Base-by-base conservation (phyloP, 768 basidiomycete genomes). In the Boletellus emodensis region DNA sequence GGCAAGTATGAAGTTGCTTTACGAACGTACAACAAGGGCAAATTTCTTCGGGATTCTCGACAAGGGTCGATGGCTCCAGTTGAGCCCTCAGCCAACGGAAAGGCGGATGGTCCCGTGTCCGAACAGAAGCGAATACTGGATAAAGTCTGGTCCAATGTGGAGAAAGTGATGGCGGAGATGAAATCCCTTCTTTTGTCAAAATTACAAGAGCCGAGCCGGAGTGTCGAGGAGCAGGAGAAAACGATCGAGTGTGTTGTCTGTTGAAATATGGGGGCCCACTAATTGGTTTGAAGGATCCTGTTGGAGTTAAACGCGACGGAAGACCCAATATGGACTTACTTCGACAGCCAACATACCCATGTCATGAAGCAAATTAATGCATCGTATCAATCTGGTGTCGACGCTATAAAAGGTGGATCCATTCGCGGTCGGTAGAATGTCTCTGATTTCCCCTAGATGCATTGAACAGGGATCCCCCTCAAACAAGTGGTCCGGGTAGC, bases 21-120 rank as follows among this genome's bases (percentile, higher is more conserved):
- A 62, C 82, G 93, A 17, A 94, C 96, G 58, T 99, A 98, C 75
- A 95, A 95, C 72, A 97, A 96, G 67, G 96, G 95, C 18, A 91
- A 93, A 56, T 85, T 88, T 68, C 74, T 97, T 26, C 77, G 95
- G 39, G 89, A 94, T 61, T 86, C 89, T 9, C 82, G 91, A n/a
- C 90, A 94, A 0, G 87, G 85, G 0, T 92, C 93, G 62, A 74
- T 93, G 2, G 73, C 91, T 2, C 87, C 92, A 3, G 76, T 82
- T 17, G 85, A 81, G 30, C 77, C 75, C 9, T 70, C 76, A 12
- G 85, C 83, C 59, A 84, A 85, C 53, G 77, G 76, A 28, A 75
- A 74, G 50, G 63, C 69, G 5, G 73, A 73, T 12, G 67, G 72
- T 8, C 63, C 72, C 2, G 81, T 84, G 54, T 82, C 82, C 54